Percentiles rank a stretch among this genome's conserved stretches.
These are phyloP conservation scores for Monascus ruber DNA, from an alignment of 2,329 filamentous ascomycete genomes.

Conservation along the genomic window DNA sequence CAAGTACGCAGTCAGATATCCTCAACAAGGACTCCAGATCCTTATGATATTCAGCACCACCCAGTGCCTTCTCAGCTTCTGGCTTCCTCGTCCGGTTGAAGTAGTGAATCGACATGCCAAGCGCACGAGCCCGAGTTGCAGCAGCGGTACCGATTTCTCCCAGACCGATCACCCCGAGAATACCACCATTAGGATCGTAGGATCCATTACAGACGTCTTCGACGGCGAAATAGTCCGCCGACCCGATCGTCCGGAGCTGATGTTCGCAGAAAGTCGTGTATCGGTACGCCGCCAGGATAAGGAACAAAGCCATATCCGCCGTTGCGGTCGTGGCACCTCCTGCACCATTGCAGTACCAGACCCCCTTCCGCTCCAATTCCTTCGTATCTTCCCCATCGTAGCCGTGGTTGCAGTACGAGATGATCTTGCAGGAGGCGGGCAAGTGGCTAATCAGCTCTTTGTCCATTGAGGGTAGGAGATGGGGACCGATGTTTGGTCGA, in stretches of 20 bases:
- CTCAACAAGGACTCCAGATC: slow-evolving; percentile 31
- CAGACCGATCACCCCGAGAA: slow-evolving; percentile 43
- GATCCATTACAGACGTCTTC: slow-evolving; percentile 39
- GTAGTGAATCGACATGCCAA: slow-evolving; percentile 47
- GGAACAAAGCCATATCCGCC: slow-evolving; percentile 32
- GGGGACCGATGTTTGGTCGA: too few species aligned
- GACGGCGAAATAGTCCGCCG: slow-evolving; percentile 29
- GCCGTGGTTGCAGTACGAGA: slow-evolving; percentile 53
- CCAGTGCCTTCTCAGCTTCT: slow-evolving; percentile 21
- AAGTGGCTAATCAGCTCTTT: slow-evolving; percentile 46
- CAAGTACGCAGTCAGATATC: slow-evolving; percentile 28
- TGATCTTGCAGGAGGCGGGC: slow-evolving; percentile 47
- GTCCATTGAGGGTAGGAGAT: slow-evolving; percentile 27
- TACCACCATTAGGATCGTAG: slow-evolving; percentile 37
- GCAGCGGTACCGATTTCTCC: slow-evolving; percentile 39
- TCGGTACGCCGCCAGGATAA: slow-evolving; percentile 39
- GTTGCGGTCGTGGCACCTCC: slow-evolving; percentile 35
- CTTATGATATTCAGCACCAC: slow-evolving; percentile 29
- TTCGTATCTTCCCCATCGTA: slow-evolving; percentile 57
- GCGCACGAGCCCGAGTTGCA: slow-evolving; percentile 35
- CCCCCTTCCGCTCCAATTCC: slow-evolving; percentile 27
- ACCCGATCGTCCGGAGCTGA: slow-evolving; percentile 35
- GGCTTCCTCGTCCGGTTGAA: slow-evolving; percentile 36
- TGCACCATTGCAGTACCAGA: slow-evolving; percentile 37
- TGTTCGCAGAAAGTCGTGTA: slow-evolving; percentile 39